Evolutionary conservation across 2,329 filamentous ascomycete species (phyloP).

Genomic region (Macrophomina phaseolina): DNA sequence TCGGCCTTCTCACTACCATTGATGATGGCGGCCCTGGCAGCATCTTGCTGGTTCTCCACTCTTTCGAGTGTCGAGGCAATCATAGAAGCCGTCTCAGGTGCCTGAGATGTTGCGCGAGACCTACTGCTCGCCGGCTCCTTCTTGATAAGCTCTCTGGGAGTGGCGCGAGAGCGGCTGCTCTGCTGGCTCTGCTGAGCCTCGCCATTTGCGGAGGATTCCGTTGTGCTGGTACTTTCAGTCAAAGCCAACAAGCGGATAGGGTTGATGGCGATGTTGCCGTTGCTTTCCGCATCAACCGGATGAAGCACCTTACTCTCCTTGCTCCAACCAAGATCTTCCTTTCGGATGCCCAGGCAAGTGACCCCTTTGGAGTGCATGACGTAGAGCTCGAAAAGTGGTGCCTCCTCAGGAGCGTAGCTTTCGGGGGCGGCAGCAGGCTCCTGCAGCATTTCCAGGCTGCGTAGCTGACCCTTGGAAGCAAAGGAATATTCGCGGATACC

Average conservation of each 20-base stretch:
- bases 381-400: conserved; percentile 89
- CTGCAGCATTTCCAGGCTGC: conserved; percentile 87
- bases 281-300: conserved; percentile 75
- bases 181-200: conserved; percentile 35
- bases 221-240: conserved; percentile 46
- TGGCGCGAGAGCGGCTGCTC: conserved; percentile 36
- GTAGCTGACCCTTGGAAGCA: conserved; percentile 80
- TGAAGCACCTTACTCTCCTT: conserved; percentile 86
- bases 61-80: conserved; percentile 49
- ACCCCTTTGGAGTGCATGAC: conserved; percentile 97
- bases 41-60: conserved; percentile 50
- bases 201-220: conserved; percentile 51
- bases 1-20: conserved; percentile 49
- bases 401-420: conserved; percentile 66
- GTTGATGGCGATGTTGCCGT: conserved; percentile 75
- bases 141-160: conserved; percentile 38
- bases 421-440: conserved; percentile 66
- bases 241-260: conserved; percentile 60
- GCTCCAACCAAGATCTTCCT: conserved; percentile 89
- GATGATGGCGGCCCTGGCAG: conserved; percentile 46
- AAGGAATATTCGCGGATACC: conserved; percentile 96
- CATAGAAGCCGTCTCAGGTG: conserved; percentile 44
- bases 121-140: conserved; percentile 40
- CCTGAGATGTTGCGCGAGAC: conserved; percentile 37
- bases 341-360: conserved; percentile 85